Base-by-base conservation (phyloP, 164 flowering plant genomes). In the Litsea cubeba region DNA sequence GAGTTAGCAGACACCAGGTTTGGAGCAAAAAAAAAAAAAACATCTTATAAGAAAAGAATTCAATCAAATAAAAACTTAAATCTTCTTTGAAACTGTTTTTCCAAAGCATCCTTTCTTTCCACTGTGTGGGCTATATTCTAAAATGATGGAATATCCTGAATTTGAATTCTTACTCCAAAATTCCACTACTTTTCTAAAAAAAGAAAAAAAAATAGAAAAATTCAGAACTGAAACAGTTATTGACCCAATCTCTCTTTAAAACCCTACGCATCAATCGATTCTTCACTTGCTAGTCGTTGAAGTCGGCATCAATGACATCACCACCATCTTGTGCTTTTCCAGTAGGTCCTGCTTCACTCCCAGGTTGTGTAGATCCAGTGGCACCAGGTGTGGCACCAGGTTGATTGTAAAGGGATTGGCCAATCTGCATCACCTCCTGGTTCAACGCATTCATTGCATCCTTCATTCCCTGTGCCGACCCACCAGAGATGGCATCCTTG, bases 371-470 rank as follows among this genome's bases (percentile, higher is more conserved):
- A 12, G 60, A 5, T 17, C 60, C 60, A 23, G 91, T 88, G 3
- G 75, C 64, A 73, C 81, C 76, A 5, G 74, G 50, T 15, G 89
- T 80, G 11, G 85, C 70, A 46, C 90, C 91, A 6, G 89, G 87
- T 68, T 89, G 90, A 83, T 82, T 85, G 75, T 89, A 91, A 2
- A 91, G 84, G 60, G 93, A 88, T 77, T 89, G 91, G 2, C 96
- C 96, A 2, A 91, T 83, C 78, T 91, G 90, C 92, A 89, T 91
- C 22, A 89, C 93, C 79, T 89, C 96, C 69, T 89, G 90, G 79
- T 89, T 91, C 1, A 91, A 85, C 2, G 92, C 91, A 65, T 88
- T 81, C 84, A 91, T 89, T 28, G 90, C 87, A 71, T 89, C 91
- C 79, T 91, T 91, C 14, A 89, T 91, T 26, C 80, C 80, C 71